Evolutionary conservation across 768 basidiomycete genomes (phyloP).

Genomic region (Termitomyces sp.): DNA sequence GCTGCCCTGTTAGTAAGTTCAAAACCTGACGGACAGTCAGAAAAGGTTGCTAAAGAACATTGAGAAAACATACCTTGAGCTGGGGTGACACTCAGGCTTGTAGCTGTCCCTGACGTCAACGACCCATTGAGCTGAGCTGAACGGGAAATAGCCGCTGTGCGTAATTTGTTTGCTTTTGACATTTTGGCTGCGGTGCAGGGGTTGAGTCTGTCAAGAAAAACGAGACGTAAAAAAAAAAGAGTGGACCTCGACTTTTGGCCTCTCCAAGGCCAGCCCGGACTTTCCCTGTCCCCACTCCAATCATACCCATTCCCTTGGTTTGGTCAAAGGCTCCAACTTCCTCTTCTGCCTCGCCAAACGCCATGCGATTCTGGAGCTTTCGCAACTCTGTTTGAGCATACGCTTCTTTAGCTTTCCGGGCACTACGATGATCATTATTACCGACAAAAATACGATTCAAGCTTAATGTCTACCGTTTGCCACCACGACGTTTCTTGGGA

Average conservation of each 20-base stretch:
- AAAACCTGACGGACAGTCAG: conserved; percentile 52
- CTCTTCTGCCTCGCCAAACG: conserved; percentile 91
- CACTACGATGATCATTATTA: conserved; percentile 39
- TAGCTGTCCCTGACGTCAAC: conserved; percentile 77
- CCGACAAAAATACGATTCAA: background rate
- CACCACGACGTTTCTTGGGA: conserved; percentile 92
- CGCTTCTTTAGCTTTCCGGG: conserved; percentile 97
- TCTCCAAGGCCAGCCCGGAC: conserved; percentile 86
- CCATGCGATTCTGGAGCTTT: conserved; percentile 96
- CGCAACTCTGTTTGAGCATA: conserved; percentile 95
- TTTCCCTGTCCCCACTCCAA: conserved; percentile 81
- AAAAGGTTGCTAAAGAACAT: background rate
- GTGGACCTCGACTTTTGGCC: conserved; percentile 82
- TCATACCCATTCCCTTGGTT: conserved; percentile 98
- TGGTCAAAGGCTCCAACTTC: conserved; percentile 96
- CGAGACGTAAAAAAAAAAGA: conserved; percentile 5
- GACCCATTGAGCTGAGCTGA: conserved; percentile 50
- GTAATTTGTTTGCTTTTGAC: conserved; percentile 89
- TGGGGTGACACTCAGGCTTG: conserved; percentile 90
- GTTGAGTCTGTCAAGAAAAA: background rate
- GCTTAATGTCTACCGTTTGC: conserved; percentile 63
- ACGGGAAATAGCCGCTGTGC: conserved; percentile 77
- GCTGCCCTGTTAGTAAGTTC: conserved; percentile 92
- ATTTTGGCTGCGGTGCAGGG: conserved; percentile 66
- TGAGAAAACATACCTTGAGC: conserved; percentile 66